These are phyloP conservation scores for Coemansia sp. DNA, from an alignment of 192 early-diverging fungal genomes.

Conservation along the genomic window DNA sequence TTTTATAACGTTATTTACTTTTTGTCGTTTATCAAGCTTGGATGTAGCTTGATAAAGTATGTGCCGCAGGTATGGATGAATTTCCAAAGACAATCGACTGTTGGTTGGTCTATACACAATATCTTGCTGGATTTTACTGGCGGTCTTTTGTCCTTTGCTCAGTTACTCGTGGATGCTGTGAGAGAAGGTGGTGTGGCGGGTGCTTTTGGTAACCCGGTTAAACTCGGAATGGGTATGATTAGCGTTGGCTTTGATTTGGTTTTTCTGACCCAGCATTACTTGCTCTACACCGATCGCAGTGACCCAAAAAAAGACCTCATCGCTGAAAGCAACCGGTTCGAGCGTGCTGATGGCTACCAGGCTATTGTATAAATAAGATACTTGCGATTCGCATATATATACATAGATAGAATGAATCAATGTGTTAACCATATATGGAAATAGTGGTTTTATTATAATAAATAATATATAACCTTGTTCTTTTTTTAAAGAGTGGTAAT, in stretches of 20 bases:
- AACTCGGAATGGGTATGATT: slow-evolving; percentile 73
- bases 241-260: slow-evolving; percentile 79
- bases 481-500: slow-evolving; percentile 37
- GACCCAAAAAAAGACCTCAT: slow-evolving; percentile 15
- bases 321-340: no score
- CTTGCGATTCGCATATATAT: no score
- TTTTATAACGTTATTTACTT: slow-evolving; percentile 66
- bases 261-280: slow-evolving; percentile 81
- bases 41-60: slow-evolving; percentile 77
- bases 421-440: no score
- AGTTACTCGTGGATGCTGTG: slow-evolving; percentile 72
- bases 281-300: slow-evolving; percentile 56
- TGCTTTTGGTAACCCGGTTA: slow-evolving; percentile 60
- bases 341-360: no score
- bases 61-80: slow-evolving; percentile 74
- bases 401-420: no score
- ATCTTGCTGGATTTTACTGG: slow-evolving; percentile 87
- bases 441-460: neutral
- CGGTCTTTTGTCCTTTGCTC: slow-evolving; percentile 69
- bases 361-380: no score
- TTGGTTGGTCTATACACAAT: slow-evolving; percentile 87
- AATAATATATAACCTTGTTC: neutral
- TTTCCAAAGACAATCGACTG: slow-evolving; percentile 67
- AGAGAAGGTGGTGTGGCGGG: slow-evolving; percentile 51
- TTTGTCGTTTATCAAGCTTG: slow-evolving; percentile 74